Base-by-base conservation (phyloP, 352 stramenopile genomes). In the Aphanomyces stellatus region DNA sequence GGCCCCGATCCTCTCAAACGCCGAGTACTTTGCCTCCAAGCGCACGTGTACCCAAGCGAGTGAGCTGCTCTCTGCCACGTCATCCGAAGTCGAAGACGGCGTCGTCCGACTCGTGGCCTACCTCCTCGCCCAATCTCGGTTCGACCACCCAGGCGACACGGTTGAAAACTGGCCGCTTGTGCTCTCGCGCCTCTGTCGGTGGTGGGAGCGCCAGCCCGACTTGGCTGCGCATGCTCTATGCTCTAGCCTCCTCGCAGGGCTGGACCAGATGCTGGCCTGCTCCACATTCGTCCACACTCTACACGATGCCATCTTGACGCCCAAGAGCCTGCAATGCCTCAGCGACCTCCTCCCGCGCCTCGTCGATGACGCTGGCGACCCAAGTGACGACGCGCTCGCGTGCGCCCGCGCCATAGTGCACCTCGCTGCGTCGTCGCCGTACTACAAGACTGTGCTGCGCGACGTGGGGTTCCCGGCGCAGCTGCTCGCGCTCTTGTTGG, bases 391-490 rank as follows among this genome's bases (percentile, higher is more conserved):
- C 35, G 17, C 35, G 19, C 27, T 64, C 5, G 17, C 19, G 22
- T 43, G 55, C 30, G 37, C 30, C 4, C 55, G 55, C 17, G n/a
- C 55, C 13, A 17, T 64, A 4, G 35, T 53, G 22, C 55, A 64
- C 25, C 24, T 64, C 4, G 55, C 35, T 8, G 19, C 11, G 8
- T 31, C n/a, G 2, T 51, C 33, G 11, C 17, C n/a, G 11, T 31
- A 49, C 24, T 64, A 64, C 35, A 43, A 48, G 30, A 40, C 37
- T 11, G n/a, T 74, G 46, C 63, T 63, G 4, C 56, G 24, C 15
- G 70, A 77, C 33, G 60, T 65, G 1, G 60, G 72, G 19, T 37
- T 73, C 33, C 51, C 85, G 27, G 13, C 64, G 13, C 77, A 85
- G 46, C 62, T 87, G 13, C 67, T 70, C 25, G 43, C 62, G 5